Percentiles rank a stretch among this genome's conserved stretches.
Evolutionary conservation across 2,329 filamentous ascomycete species (phyloP).

Genomic region (Microdochium bolleyi): DNA sequence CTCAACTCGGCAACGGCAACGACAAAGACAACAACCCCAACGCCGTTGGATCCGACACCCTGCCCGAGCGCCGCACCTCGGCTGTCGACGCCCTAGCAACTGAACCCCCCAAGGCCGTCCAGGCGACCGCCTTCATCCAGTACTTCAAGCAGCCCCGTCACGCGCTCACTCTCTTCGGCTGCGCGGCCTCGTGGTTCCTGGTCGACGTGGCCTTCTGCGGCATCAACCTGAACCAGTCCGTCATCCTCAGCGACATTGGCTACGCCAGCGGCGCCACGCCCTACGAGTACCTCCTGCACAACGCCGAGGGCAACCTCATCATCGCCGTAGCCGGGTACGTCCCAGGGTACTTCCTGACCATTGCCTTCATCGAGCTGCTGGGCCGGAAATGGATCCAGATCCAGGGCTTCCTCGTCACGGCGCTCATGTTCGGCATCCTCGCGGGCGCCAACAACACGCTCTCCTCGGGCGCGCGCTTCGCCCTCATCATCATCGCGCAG

Average conservation of each 20-base stretch:
- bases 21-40: neutral
- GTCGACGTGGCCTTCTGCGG: constrained; percentile 41
- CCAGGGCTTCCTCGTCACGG: constrained; percentile 33
- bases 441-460: constrained; percentile 34
- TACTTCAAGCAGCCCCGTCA: constrained; percentile 2
- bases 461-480: constrained; percentile 25
- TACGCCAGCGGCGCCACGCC: constrained; percentile 45
- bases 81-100: neutral
- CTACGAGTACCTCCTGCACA: constrained; percentile 50
- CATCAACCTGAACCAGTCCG: constrained; percentile 52
- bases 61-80: neutral
- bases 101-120: constrained; percentile 1
- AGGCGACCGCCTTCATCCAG: constrained; percentile 2
- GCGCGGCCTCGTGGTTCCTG: constrained; percentile 2
- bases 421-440: constrained; percentile 36
- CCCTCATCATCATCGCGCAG: constrained; percentile 36
- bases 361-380: constrained; percentile 50
- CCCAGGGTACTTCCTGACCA: constrained; percentile 58
- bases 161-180: constrained; percentile 1
- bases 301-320: constrained; percentile 56
- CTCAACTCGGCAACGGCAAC: neutral
- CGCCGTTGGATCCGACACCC: neutral
- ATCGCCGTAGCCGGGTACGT: constrained; percentile 56
- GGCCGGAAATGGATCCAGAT: constrained; percentile 56
- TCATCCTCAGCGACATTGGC: constrained; percentile 52